These are phyloP conservation scores for Apium graveolens DNA, from an alignment of 129 eudicot genomes.

Conservation along the genomic window DNA sequence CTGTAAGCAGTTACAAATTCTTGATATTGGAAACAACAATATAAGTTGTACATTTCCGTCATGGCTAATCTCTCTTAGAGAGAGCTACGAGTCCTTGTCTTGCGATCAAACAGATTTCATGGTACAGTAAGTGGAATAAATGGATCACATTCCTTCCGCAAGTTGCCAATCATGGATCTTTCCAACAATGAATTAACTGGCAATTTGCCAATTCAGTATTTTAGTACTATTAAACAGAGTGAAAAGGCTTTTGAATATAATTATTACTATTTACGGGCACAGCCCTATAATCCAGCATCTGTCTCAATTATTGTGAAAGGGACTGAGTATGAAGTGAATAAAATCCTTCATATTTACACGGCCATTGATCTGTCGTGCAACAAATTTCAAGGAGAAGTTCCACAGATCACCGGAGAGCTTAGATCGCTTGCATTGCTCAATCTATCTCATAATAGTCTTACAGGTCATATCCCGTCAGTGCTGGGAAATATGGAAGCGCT, in stretches of 20 bases:
- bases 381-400: no score
- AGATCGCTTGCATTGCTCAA: no score
- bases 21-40: conserved; percentile 14
- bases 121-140: neutral
- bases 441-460: no score
- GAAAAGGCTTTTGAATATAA: neutral
- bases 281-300: no score
- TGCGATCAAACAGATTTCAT: conserved; percentile 9
- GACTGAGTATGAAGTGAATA: no score
- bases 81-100: conserved; percentile 9
- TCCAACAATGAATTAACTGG: conserved; percentile 18
- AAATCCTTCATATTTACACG: no score
- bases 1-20: neutral
- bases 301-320: no score
- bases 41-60: conserved; percentile 10
- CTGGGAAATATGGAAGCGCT: no score
- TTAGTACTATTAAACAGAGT: conserved; percentile 5
- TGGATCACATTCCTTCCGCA: neutral
- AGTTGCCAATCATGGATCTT: conserved; percentile 16
- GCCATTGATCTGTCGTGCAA: no score
- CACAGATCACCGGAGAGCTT: no score
- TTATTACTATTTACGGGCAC: neutral
- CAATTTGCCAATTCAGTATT: neutral
- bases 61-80: conserved; percentile 8
- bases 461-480: no score